Conservation (phyloP, 2,329 filamentous ascomycete genomes). For the Alternaria conjuncta region DNA sequence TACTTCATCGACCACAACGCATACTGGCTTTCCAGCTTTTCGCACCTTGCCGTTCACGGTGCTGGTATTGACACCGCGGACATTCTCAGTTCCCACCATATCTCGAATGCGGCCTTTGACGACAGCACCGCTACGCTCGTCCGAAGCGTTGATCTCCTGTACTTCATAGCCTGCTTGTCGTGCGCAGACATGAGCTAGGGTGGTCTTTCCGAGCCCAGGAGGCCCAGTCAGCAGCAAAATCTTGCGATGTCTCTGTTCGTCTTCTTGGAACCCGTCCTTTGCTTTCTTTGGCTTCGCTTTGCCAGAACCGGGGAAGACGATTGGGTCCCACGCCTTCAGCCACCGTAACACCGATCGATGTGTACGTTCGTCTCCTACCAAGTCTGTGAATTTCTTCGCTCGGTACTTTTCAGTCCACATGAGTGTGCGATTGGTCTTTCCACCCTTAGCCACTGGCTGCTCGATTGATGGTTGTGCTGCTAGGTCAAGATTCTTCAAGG, state of each 20-base stretch:
- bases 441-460: constrained; percentile 24
- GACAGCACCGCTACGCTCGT: constrained; percentile 87
- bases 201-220: constrained; percentile 94
- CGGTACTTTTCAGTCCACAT: constrained; percentile 99
- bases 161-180: constrained; percentile 95
- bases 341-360: constrained; percentile 89
- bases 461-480: constrained; percentile 50
- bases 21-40: constrained; percentile 84
- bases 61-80: constrained; percentile 71
- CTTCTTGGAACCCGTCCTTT: constrained; percentile 59
- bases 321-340: constrained; percentile 91
- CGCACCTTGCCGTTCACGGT: constrained; percentile 62
- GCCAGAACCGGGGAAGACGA: constrained; percentile 83
- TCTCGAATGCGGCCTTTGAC: constrained; percentile 92
- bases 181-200: constrained; percentile 93
- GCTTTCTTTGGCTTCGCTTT: constrained; percentile 61
- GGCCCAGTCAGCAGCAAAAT: constrained; percentile 90
- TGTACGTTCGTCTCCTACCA: constrained; percentile 93
- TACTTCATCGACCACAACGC: constrained; percentile 94
- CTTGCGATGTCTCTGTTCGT: constrained; percentile 82
- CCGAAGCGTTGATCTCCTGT: constrained; percentile 96
- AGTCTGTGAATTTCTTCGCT: constrained; percentile 86
- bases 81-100: constrained; percentile 91
- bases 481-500: constrained; percentile 28
- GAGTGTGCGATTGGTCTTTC: constrained; percentile 55